phyloP scores from a whole-genome alignment of 805 yeast species.

The Candida sakaeoensis region DNA sequence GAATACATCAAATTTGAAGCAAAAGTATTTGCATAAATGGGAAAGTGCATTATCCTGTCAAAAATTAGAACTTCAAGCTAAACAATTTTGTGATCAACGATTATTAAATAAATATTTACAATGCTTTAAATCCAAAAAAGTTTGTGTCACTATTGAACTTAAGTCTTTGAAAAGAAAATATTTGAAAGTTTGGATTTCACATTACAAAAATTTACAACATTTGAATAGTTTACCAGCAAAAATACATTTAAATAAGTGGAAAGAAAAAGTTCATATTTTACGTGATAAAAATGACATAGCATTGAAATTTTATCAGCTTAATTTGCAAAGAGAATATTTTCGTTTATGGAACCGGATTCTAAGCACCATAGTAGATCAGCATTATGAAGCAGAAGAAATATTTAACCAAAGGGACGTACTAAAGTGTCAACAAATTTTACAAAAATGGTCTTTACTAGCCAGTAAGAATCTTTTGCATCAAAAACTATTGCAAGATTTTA shows the following conservation, averaged over 20 bases:
- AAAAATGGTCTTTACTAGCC: slow-evolving; percentile 1
- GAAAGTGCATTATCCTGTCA: not conserved
- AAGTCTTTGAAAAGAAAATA: slow-evolving; percentile 5
- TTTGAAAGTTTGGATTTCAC: not conserved
- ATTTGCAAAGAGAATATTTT: not conserved
- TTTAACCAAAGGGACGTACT: not conserved
- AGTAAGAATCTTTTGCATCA: not conserved
- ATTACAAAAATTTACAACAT: not conserved
- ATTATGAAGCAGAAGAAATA: not conserved
- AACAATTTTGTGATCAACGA: slow-evolving; percentile 5
- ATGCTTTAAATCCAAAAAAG: not conserved
- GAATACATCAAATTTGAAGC: not conserved
- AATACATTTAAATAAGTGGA: not conserved
- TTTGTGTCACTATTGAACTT: not conserved
- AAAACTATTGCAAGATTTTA: slow-evolving; percentile 12
- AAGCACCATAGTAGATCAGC: not conserved
- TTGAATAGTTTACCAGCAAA: not conserved
- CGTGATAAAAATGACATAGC: not conserved
- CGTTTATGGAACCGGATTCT: not conserved
- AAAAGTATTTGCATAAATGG: not conserved
- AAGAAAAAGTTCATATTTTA: not conserved
- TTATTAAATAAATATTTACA: not conserved
- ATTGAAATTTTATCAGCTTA: not conserved
- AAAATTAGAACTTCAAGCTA: slow-evolving; percentile 11
- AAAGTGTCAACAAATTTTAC: not conserved